These are phyloP conservation scores for Cucumis cinereus DNA, from an alignment of 306 rosid genomes.

Conservation along the genomic window DNA sequence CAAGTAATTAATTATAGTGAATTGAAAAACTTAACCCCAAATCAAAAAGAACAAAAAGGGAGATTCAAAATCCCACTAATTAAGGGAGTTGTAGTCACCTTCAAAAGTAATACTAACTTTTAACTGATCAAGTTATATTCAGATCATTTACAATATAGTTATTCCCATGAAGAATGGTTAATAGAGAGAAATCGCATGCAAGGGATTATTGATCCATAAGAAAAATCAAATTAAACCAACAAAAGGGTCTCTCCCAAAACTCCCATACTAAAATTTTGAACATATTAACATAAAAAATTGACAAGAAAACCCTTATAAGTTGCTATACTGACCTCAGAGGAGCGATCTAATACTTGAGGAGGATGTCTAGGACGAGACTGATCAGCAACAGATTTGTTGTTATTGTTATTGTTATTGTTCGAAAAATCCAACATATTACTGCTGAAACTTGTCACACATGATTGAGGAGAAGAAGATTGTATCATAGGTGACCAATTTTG, in stretches of 20 bases:
- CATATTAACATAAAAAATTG: not conserved
- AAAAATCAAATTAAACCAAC: not conserved
- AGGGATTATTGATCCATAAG: not conserved
- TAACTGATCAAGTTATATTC: not conserved
- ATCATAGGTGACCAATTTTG: constrained; percentile 39
- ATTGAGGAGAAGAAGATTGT: constrained; percentile 41
- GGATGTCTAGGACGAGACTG: constrained; percentile 22
- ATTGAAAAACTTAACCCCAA: not conserved
- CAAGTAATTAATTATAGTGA: not conserved
- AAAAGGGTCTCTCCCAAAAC: not conserved
- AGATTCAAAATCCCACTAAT: not conserved
- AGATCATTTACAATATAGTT: not conserved
- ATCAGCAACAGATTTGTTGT: constrained; percentile 21
- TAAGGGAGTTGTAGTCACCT: not conserved
- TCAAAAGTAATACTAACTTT: not conserved
- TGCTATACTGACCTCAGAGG: constrained; percentile 54
- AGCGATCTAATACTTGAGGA: constrained; percentile 40
- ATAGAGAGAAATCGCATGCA: not conserved
- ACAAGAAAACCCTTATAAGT: no score
- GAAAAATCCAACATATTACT: constrained; percentile 83
- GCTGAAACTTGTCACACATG: constrained; percentile 66
- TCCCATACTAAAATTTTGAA: not conserved
- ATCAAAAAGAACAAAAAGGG: not conserved
- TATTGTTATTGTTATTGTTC: constrained; percentile 35
- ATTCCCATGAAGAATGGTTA: not conserved